Evolutionary conservation across 2,329 filamentous ascomycete genomes (phyloP).

Genomic region (Xylaria sp.): DNA sequence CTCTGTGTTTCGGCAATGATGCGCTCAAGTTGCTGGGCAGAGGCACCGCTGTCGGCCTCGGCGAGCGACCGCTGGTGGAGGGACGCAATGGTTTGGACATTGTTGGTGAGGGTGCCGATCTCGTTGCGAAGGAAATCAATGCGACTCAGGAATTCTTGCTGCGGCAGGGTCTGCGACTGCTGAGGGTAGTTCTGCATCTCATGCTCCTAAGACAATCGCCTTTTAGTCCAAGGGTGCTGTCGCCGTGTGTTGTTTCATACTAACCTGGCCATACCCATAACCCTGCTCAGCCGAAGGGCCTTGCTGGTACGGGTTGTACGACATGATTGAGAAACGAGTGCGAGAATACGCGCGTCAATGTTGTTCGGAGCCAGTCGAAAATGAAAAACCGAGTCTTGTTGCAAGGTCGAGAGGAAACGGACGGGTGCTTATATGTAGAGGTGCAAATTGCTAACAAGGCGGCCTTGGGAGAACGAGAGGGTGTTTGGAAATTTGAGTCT

Average conservation of each 20-base stretch:
- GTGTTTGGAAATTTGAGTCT: background rate
- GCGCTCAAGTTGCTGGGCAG: slow-evolving; percentile 66
- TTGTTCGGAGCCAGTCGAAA: background rate
- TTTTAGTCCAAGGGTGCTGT: slow-evolving; percentile 14
- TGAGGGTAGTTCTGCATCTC: slow-evolving; percentile 60
- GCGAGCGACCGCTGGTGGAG: slow-evolving; percentile 75
- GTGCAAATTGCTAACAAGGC: background rate
- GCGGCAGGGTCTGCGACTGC: slow-evolving; percentile 54
- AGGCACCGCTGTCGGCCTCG: slow-evolving; percentile 62
- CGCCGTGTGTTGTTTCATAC: slow-evolving; percentile 20
- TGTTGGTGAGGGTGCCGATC: slow-evolving; percentile 69
- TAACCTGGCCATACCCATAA: slow-evolving; percentile 53
- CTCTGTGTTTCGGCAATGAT: slow-evolving; percentile 73
- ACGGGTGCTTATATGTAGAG: background rate
- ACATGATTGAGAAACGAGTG: slow-evolving; percentile 51
- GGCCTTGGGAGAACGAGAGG: background rate
- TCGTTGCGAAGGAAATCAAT: slow-evolving; percentile 70
- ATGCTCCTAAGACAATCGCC: slow-evolving; percentile 45
- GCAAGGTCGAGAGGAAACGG: background rate
- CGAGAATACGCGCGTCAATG: background rate
- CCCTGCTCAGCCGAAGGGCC: slow-evolving; percentile 54
- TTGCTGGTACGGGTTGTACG: slow-evolving; percentile 70
- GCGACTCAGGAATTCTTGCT: slow-evolving; percentile 71
- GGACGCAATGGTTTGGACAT: slow-evolving; percentile 70
- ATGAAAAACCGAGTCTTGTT: background rate